phyloP scores from a whole-genome alignment of 176 grass and related monocot genomes.

The Paspalum vaginatum region DNA sequence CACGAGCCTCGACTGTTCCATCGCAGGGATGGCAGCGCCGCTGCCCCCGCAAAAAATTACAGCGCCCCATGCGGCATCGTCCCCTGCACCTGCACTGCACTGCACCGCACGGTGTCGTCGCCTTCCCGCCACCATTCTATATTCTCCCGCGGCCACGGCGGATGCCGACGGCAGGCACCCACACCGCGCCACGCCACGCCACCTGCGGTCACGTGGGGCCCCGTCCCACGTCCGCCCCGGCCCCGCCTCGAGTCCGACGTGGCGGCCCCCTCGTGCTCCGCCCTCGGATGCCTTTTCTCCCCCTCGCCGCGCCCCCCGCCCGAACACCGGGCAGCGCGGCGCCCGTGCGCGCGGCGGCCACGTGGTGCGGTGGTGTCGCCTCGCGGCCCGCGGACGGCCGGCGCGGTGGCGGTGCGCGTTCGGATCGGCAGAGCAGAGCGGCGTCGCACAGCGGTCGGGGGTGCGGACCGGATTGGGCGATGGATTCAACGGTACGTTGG shows the following conservation, averaged over 20 bases:
- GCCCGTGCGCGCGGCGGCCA: constrained; percentile 5
- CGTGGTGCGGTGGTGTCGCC: constrained; percentile 2
- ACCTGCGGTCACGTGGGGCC: constrained; percentile 32
- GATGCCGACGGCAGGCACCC: background rate
- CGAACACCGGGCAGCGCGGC: constrained; percentile 13
- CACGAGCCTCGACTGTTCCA: constrained; percentile 1
- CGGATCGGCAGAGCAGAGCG: constrained; percentile 6
- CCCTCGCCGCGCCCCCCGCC: background rate
- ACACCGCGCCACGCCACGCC: background rate
- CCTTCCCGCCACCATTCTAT: constrained; percentile 29
- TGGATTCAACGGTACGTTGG: background rate
- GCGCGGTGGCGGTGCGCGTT: background rate
- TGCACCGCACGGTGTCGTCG: background rate
- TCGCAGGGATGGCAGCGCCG: background rate
- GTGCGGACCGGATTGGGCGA: background rate
- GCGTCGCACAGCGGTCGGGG: background rate
- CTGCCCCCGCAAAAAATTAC: background rate
- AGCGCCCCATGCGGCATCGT: background rate
- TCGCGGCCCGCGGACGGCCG: background rate
- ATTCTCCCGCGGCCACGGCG: constrained; percentile 14
- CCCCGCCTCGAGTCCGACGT: constrained; percentile 30
- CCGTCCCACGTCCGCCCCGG: background rate
- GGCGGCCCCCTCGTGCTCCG: constrained; percentile 64
- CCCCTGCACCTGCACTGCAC: background rate
- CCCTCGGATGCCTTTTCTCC: constrained; percentile 61